A percentile compares a stretch with the other conserved stretches of the same genome.
These are phyloP conservation scores for Erodium trifolium DNA, from an alignment of 441 rosid genomes.

Conservation along the genomic window DNA sequence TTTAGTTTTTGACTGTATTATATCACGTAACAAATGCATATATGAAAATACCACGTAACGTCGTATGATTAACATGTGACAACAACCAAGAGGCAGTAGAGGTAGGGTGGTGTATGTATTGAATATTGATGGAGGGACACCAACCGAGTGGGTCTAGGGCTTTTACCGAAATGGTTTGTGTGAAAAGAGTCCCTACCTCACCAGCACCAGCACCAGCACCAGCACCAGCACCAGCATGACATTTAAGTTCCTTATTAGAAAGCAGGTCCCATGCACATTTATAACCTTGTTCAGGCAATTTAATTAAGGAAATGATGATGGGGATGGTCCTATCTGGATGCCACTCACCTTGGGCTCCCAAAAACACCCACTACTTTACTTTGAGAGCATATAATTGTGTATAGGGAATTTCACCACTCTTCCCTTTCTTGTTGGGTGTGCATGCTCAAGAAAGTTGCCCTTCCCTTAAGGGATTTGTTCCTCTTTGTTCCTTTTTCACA, in stretches of 20 bases:
- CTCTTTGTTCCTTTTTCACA: constrained; percentile 1
- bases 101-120: too few relatives aligned
- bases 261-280: constrained; percentile 4
- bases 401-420: background rate
- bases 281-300: background rate
- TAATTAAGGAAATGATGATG: background rate
- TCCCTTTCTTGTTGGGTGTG: background rate
- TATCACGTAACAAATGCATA: too few relatives aligned
- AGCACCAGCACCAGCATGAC: background rate
- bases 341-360: background rate
- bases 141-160: too few relatives aligned
- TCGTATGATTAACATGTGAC: too few relatives aligned
- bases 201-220: background rate
- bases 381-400: background rate
- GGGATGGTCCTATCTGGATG: background rate
- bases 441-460: background rate
- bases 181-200: too few relatives aligned
- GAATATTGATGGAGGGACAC: too few relatives aligned
- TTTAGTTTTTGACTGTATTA: too few relatives aligned
- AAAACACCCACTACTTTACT: too few relatives aligned
- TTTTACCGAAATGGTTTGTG: too few relatives aligned
- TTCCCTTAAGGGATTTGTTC: background rate
- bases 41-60: too few relatives aligned
- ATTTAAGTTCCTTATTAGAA: background rate
- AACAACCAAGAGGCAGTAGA: too few relatives aligned